Conservation (phyloP, 148 eudicot genomes). For the Drosera capensis region DNA sequence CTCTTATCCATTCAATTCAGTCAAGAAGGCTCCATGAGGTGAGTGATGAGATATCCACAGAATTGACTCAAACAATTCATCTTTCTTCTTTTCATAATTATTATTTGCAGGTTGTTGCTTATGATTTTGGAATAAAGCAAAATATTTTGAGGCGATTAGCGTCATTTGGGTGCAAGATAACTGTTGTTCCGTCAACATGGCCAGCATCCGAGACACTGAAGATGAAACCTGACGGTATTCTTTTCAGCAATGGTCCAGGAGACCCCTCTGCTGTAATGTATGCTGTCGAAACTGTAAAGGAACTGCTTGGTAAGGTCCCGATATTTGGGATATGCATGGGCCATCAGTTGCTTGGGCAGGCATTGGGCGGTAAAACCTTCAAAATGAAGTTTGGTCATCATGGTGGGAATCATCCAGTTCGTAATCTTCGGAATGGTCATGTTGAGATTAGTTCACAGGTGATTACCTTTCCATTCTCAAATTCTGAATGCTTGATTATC, state of each 20-base stretch:
- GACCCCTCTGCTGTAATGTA: conserved; percentile 98
- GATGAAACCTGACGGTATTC: conserved; percentile 91
- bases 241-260: conserved; percentile 97
- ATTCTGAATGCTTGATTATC: background rate
- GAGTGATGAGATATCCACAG: too few relatives aligned
- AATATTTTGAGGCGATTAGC: conserved; percentile 88
- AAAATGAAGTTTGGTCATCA: conserved; percentile 99
- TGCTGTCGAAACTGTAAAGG: conserved; percentile 83
- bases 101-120: conserved; percentile 66
- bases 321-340: conserved; percentile 99
- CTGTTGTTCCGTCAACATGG: conserved; percentile 95
- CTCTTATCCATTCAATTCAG: too few relatives aligned
- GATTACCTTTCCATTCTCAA: background rate
- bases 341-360: conserved; percentile 94
- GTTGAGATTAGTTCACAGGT: conserved; percentile 98
- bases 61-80: background rate
- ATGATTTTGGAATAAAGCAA: conserved; percentile 90
- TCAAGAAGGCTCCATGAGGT: too few relatives aligned
- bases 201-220: conserved; percentile 77
- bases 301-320: conserved; percentile 63
- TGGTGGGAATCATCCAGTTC: conserved; percentile 97
- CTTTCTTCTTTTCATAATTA: background rate
- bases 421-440: conserved; percentile 47
- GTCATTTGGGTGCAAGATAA: conserved; percentile 85
- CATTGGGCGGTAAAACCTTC: conserved; percentile 85